Base-by-base conservation (phyloP, 2,329 filamentous ascomycete genomes). In the Xylariaceae sp. region DNA sequence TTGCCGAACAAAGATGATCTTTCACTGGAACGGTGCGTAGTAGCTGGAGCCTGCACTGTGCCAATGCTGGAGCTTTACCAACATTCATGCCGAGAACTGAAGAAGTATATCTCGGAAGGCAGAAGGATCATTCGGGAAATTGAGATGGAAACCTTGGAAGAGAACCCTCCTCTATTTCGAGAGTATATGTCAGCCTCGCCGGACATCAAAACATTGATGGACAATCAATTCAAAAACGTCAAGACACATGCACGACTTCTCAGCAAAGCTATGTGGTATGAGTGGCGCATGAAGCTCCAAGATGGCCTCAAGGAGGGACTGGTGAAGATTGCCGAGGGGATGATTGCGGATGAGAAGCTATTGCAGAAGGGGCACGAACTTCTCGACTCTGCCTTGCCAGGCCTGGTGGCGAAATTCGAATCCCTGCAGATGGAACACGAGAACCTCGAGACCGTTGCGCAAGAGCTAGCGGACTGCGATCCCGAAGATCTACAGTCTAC, bases 251-350 rank as follows among this genome's bases (percentile, higher is more conserved):
- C 91, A 13, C 80, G 93, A 19, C 74, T 96, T 12, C 72, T 90
- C 38, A 96, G 91, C 68, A 96, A 96, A 61, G 89, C 88, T 43
- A 90, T 93, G 72, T 98, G 93, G 93, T 98, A 98, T 62, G 86
- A 91, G 57, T 98, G 93, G 93, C 84, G 93, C 31, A 91, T 87
- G 74, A 91, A 93, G 56, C 76, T 97, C 18, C 82, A 89, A 42
- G 67, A 83, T 49, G 86, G 88, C 15, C 74, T 98, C 29, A 89
- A 86, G 59, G 83, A 89, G 53, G 90, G 87, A 3, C 76, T 97
- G 3, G 64, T 86, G 41, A 81, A 78, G 46, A 93, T 90, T 43
- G 73, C 79, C 1, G 78, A 86, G 42, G 88, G 84, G 16, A 88
- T 98, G 79, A 76, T 80, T 35, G 68, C 70, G 1, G 93, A 98